Evolutionary conservation across 2,329 filamentous ascomycete genomes (phyloP).

Genomic region (Ambrosiella cleistominuta): DNA sequence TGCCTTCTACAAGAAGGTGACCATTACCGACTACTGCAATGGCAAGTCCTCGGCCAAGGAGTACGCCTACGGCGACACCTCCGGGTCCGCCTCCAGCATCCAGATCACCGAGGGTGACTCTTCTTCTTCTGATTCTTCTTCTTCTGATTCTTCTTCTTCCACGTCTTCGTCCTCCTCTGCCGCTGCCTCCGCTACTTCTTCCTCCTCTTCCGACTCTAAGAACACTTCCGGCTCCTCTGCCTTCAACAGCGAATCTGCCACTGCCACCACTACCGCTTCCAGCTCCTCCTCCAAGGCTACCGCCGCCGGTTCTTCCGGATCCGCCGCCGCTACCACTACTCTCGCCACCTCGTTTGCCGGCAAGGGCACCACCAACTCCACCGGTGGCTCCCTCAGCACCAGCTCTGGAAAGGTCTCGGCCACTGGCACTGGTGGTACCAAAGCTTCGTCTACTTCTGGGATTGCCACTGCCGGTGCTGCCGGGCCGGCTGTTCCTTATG

Average conservation of each 20-base stretch:
- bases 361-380: neutral
- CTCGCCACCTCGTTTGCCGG: neutral
- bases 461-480: constrained; percentile 3
- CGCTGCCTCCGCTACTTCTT: neutral
- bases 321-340: neutral
- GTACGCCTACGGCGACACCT: constrained; percentile 34
- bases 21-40: constrained; percentile 36
- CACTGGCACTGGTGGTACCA: neutral
- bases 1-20: constrained; percentile 39
- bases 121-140: neutral
- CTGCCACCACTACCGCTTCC: neutral
- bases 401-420: neutral
- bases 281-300: neutral
- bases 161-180: neutral
- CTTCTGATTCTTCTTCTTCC: neutral
- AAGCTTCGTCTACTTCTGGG: neutral
- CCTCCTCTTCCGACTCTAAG: neutral
- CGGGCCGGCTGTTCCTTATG: constrained; percentile 3
- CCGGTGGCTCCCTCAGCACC: neutral
- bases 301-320: neutral
- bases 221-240: neutral
- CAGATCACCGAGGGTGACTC: constrained; percentile 26
- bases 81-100: constrained; percentile 34
- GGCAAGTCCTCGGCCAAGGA: constrained; percentile 25
- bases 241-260: neutral